Percentiles rank a stretch among this genome's conserved stretches.
These are phyloP conservation scores for Leucosporidium yakuticum DNA, from an alignment of 768 basidiomycete genomes.

Conservation along the genomic window DNA sequence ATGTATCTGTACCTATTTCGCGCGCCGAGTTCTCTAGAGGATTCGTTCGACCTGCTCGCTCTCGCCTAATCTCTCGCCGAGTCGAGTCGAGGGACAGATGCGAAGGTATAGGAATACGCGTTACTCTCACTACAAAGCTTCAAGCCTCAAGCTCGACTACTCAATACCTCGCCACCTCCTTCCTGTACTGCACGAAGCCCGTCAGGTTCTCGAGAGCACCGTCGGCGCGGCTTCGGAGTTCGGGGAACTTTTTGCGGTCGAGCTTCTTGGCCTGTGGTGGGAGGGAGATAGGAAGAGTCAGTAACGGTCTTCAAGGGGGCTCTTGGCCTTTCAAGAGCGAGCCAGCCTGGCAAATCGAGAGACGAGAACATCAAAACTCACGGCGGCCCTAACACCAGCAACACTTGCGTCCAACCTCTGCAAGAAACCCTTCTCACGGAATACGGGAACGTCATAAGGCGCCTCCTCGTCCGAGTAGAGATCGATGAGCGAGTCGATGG, in stretches of 20 bases:
- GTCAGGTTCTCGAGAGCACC: slow-evolving; percentile 47
- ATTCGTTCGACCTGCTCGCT: no score
- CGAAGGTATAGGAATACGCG: no score
- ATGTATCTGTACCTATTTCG: no score
- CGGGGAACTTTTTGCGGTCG: slow-evolving; percentile 45
- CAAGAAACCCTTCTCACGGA: slow-evolving; percentile 41
- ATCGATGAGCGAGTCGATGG: slow-evolving; percentile 47
- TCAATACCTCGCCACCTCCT: slow-evolving; percentile 18
- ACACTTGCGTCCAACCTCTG: slow-evolving; percentile 38
- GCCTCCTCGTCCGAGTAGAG: slow-evolving; percentile 48
- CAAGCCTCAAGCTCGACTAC: background rate
- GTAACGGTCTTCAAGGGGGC: background rate
- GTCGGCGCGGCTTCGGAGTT: slow-evolving; percentile 43
- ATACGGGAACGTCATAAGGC: slow-evolving; percentile 44
- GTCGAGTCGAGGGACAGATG: no score
- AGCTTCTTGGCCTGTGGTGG: slow-evolving; percentile 42
- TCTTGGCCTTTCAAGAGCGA: no score
- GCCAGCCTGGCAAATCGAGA: no score
- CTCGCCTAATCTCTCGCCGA: no score
- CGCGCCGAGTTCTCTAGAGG: no score
- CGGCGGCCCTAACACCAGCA: slow-evolving; percentile 41
- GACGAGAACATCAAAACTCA: slow-evolving; percentile 36
- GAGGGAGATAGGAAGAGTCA: background rate
- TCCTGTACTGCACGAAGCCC: slow-evolving; percentile 47
- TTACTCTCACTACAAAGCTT: no score